phyloP scores from a whole-genome alignment of 2,329 filamentous ascomycete genomes.

The Xylariaceae sp. region DNA sequence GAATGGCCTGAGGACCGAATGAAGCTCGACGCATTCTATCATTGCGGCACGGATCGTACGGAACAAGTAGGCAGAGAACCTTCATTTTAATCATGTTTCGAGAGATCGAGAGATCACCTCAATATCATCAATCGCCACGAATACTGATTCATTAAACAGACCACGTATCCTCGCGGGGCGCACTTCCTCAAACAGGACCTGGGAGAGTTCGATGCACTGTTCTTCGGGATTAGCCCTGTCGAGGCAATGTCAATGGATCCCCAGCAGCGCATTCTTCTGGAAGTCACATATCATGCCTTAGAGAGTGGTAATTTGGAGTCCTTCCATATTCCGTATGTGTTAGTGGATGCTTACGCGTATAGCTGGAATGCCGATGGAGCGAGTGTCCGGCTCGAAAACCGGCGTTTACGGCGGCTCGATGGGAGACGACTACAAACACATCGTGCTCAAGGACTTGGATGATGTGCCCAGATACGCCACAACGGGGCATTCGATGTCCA shows the following conservation, averaged over 20 bases:
- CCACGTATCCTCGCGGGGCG: not conserved
- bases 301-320: slow-evolving; percentile 2
- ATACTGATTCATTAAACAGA: slow-evolving; percentile 2
- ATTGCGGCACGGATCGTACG: no score
- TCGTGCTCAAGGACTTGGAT: not conserved
- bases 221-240: slow-evolving; percentile 1
- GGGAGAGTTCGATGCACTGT: slow-evolving; percentile 12
- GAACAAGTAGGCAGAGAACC: no score
- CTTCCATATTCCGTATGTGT: not conserved
- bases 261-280: not conserved
- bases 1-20: not conserved
- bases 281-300: not conserved
- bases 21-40: not conserved
- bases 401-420: not conserved
- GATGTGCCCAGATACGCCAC: not conserved
- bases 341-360: no score
- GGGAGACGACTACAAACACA: not conserved
- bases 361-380: not conserved
- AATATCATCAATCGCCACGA: no score
- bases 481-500: not conserved
- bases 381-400: not conserved
- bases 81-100: no score
- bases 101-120: no score
- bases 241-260: not conserved
- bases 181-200: slow-evolving; percentile 15